Evolutionary conservation across 192 early-diverging fungal genomes (phyloP), one percentile per base, ranked within the genome.

Genomic region (Entomortierella beljakovae): DNA sequence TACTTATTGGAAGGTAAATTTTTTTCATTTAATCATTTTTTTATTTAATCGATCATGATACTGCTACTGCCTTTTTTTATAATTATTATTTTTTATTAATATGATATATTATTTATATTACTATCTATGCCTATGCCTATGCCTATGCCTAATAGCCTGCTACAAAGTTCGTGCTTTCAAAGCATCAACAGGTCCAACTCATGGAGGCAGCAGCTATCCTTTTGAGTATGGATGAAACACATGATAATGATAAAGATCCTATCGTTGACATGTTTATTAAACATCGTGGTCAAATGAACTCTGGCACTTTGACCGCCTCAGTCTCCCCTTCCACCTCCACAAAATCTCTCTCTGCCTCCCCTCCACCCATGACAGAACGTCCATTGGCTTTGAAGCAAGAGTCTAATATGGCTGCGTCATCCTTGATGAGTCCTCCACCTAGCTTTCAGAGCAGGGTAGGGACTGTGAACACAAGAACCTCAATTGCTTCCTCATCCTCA

Each of bases 131-230:
- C n/a, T n/a, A n/a, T n/a, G n/a, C n/a, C n/a, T n/a, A n/a, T n/a
- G n/a, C n/a, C n/a, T n/a, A n/a, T n/a, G n/a, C n/a, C n/a, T n/a
- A 26, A 18, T 59, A 73, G 70, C 55, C 61, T 33, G 70, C 89
- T 11, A 71, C 82, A 35, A 85, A 89, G 66, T 81, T 91, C 52
- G 65, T 85, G 54, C 64, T 90, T 18, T 83, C 87, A 34, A 91
- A 91, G 71, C 90, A 91, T 73, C 89, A 90, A 58, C 90, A 91
- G 59, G 90, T 91, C 7, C 88, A 89, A 49, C 49, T 91, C 54
- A 79, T 91, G 54, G 90, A 91, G 71, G 89, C 90, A 10, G 90
- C 90, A 2, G 82, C 89, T 23, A 88, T 89, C 25, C 65, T 91
- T 18, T 70, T 91, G 46, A 79, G 83, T 37, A 82, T 88, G 81